phyloP scores from a whole-genome alignment of 345 rosid species.

The Euphorbia lathyris region DNA sequence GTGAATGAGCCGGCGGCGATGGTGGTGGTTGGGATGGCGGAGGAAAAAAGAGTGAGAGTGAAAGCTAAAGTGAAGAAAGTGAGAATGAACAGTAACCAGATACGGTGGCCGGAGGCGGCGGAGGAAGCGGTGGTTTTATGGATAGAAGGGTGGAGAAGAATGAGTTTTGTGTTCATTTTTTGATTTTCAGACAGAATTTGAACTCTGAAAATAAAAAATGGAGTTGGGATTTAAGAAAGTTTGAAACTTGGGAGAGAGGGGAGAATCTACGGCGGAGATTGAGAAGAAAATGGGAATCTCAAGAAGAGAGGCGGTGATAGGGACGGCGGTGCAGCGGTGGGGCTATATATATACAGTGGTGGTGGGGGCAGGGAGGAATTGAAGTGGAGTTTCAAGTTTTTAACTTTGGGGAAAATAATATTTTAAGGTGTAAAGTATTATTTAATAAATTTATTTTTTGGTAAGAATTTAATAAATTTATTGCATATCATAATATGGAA shows the following conservation, averaged over 20 bases:
- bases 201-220: background rate
- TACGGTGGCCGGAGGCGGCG: conserved; percentile 33
- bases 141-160: conserved; percentile 66
- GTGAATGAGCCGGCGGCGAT: conserved; percentile 24
- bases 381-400: background rate
- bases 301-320: background rate
- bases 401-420: too few species aligned
- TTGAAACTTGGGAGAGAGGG: conserved; percentile 14
- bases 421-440: too few species aligned
- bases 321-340: background rate
- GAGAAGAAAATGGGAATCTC: conserved; percentile 7
- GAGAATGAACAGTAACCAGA: conserved; percentile 53
- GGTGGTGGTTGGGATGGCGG: conserved; percentile 25
- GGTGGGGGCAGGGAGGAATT: too few species aligned
- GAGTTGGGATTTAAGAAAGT: background rate
- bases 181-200: background rate
- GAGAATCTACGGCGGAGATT: conserved; percentile 29
- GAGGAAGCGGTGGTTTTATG: conserved; percentile 37
- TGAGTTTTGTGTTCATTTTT: conserved; percentile 65
- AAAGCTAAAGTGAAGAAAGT: conserved; percentile 69
- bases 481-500: too few species aligned
- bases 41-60: conserved; percentile 57
- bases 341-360: background rate
- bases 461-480: too few species aligned
- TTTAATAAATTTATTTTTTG: too few species aligned